phyloP scores from a whole-genome alignment of 2,329 filamentous ascomycete genomes.

The Calonectria crousiana region DNA sequence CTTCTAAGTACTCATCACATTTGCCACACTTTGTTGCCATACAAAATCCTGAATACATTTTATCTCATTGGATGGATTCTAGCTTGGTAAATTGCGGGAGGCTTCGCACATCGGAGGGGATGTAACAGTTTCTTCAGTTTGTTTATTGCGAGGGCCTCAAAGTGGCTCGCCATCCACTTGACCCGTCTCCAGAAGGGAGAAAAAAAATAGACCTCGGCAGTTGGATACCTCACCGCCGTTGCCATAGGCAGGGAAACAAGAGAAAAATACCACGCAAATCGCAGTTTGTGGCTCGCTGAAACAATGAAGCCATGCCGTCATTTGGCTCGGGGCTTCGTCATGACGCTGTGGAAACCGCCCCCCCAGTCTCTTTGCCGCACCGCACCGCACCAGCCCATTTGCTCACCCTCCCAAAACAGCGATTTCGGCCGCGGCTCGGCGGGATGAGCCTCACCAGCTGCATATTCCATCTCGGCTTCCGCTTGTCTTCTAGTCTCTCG shows the following conservation, averaged over 20 bases:
- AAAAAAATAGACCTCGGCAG: not conserved
- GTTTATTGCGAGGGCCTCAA: not conserved
- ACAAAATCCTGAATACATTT: too few species aligned
- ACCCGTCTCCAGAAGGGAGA: not conserved
- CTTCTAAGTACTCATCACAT: too few species aligned
- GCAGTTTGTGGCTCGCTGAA: conserved; percentile 11
- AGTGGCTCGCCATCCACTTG: not conserved
- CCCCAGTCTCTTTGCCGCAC: not conserved
- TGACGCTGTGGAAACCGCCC: not conserved
- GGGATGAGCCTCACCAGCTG: conserved; percentile 23
- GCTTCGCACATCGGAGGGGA: too few species aligned
- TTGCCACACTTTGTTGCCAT: too few species aligned
- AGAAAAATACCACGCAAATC: not conserved
- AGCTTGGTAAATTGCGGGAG: too few species aligned
- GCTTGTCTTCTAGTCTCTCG: conserved; percentile 29
- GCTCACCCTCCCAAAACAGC: not conserved
- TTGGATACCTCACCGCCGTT: not conserved
- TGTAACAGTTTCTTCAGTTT: conserved; percentile 16
- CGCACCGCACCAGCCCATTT: not conserved
- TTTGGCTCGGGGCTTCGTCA: not conserved
- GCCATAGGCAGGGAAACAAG: not conserved
- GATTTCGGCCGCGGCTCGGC: conserved; percentile 15
- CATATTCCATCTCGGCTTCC: conserved; percentile 33
- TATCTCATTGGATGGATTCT: too few species aligned
- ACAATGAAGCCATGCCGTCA: conserved; percentile 6